Base-by-base conservation (phyloP, 768 basidiomycete species). In the Mycena haematopus region DNA sequence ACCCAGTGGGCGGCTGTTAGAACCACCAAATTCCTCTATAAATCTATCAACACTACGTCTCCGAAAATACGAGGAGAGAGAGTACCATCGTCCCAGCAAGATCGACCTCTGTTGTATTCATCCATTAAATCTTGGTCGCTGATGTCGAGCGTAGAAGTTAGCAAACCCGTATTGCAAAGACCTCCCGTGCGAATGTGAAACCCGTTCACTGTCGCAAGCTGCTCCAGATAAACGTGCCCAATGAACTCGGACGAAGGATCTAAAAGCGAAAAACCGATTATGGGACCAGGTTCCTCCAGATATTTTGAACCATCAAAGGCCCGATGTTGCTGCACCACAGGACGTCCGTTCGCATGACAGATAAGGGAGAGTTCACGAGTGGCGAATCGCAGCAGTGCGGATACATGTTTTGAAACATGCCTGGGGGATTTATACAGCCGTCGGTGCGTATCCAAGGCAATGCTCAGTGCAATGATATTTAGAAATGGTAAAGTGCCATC, bases 401-500 rank as follows among this genome's bases (percentile, higher is more conserved):
- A 58, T 15, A 62, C 63, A 29, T 68, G 67, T 19, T 19, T 36
- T 11, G 64, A 62, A 25, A 68, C 60, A 56, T 63, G 59, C n/a
- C 47, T 44, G 10, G 59, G 67, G 15, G 67, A 68, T 49, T 56
- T 59, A 53, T 62, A 68, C 21, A 68, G 29, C 27, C 57, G 56
- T 22, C 51, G 53, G 58, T 68, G 64, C 21, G 64, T 53, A 27
- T 58, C 57, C 42, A 68, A 27, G 11, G 67, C 67, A 33, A 58
- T 56, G 21, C 60, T 44, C 24, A 68, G 64, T 6, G 60, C 63
- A 40, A 68, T 57, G 31, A 68, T 68, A 35, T 52, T 49, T 29
- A 68, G 63, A 33, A 65, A 68, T 2, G 67, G 67, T n/a, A 68
- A n/a, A 4, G 63, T 68, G 6, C 67, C 67, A 27, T 68, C 63